Conservation (phyloP, 2,329 filamentous ascomycete genomes). For the Pestalotiopsis sp. region DNA sequence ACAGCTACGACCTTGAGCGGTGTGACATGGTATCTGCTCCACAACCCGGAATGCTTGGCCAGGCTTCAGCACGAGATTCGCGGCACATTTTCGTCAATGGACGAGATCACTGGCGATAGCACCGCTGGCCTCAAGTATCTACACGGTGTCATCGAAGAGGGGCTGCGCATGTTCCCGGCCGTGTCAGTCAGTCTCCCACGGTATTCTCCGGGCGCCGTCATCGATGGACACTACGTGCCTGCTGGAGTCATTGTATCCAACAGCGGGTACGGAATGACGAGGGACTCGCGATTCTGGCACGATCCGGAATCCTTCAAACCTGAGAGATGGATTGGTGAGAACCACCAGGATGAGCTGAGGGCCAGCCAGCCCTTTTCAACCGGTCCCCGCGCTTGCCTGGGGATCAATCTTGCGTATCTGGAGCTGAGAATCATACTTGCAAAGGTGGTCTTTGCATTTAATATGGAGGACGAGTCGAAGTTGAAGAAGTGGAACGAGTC, state of each 20-base stretch:
- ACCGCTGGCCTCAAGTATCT: neutral
- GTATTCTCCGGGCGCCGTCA: slow-evolving; percentile 3
- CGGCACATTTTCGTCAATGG: neutral
- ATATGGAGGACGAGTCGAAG: slow-evolving; percentile 31
- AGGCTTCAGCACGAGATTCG: neutral
- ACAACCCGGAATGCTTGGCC: slow-evolving; percentile 11
- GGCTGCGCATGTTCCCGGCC: neutral
- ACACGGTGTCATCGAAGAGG: neutral
- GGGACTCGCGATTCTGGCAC: slow-evolving; percentile 18
- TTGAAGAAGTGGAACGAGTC: neutral
- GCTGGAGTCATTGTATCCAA: slow-evolving; percentile 12
- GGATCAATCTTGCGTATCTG: slow-evolving; percentile 34
- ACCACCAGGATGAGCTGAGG: slow-evolving; percentile 15
- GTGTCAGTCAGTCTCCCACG: neutral
- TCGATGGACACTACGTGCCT: slow-evolving; percentile 6
- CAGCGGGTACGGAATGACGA: neutral
- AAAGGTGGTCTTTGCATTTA: slow-evolving; percentile 37
- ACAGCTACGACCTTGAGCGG: slow-evolving; percentile 13
- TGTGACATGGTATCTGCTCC: neutral
- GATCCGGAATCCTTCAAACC: slow-evolving; percentile 22
- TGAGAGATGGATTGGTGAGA: slow-evolving; percentile 23
- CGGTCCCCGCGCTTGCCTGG: slow-evolving; percentile 24
- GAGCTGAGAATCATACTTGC: slow-evolving; percentile 39
- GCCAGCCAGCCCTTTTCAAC: slow-evolving; percentile 24
- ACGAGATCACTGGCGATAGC: neutral